These are phyloP conservation scores for Abrus precatorius DNA, from an alignment of 306 rosid genomes.

Conservation along the genomic window DNA sequence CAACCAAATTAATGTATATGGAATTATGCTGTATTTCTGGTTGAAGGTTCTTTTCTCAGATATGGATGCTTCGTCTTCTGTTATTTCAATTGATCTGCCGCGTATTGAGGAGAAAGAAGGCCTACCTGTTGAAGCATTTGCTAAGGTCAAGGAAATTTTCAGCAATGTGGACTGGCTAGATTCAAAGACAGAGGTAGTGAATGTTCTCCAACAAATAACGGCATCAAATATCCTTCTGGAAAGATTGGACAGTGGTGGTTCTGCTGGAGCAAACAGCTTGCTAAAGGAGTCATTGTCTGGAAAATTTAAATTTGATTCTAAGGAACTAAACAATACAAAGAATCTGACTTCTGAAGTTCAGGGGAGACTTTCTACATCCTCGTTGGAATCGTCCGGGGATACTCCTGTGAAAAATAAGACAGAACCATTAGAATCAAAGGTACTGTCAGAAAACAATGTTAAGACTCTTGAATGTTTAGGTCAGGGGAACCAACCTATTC, in stretches of 20 bases:
- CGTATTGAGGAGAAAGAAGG: slow-evolving; percentile 85
- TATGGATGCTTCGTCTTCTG: slow-evolving; percentile 81
- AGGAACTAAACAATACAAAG: slow-evolving; percentile 3
- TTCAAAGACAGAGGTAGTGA: slow-evolving; percentile 72
- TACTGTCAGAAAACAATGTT: slow-evolving; percentile 39
- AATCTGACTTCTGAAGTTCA: slow-evolving; percentile 32
- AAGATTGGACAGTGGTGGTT: slow-evolving; percentile 54
- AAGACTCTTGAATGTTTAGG: slow-evolving; percentile 36
- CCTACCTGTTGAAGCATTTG: slow-evolving; percentile 93
- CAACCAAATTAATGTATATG: slow-evolving; percentile 44
- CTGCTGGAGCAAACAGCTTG: slow-evolving; percentile 53
- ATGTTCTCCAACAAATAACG: slow-evolving; percentile 71
- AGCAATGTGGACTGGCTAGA: slow-evolving; percentile 88
- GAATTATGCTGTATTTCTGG: slow-evolving; percentile 51
- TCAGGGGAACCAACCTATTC: slow-evolving; percentile 42
- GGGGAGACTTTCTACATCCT: slow-evolving; percentile 23
- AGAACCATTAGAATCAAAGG: slow-evolving; percentile 29
- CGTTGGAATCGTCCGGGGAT: slow-evolving; percentile 20
- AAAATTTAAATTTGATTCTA: slow-evolving; percentile 41
- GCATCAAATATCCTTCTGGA: slow-evolving; percentile 64
- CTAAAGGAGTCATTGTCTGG: slow-evolving; percentile 58
- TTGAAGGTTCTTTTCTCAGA: slow-evolving; percentile 94
- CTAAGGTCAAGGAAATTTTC: slow-evolving; percentile 90
- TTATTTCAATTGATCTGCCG: slow-evolving; percentile 74
- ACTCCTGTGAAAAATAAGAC: slow-evolving; percentile 33